These are phyloP conservation scores for Hypoxylon sp. DNA, from an alignment of 2,329 filamentous ascomycete genomes.

Conservation along the genomic window DNA sequence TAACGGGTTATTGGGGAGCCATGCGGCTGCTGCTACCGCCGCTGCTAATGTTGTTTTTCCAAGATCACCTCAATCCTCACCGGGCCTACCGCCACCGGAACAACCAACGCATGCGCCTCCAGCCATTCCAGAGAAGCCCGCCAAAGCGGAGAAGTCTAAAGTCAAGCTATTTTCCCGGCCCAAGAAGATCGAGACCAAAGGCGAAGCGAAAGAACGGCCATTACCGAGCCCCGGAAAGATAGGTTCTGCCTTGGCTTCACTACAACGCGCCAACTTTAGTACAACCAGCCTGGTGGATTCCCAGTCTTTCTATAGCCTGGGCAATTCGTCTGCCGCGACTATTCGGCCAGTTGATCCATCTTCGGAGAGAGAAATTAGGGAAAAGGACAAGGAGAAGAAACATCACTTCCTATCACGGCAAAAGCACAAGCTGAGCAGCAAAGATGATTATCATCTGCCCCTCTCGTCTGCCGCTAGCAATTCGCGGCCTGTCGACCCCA, in stretches of 20 bases:
- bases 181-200: constrained; percentile 80
- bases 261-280: constrained; percentile 78
- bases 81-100: constrained; percentile 58
- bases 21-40: constrained; percentile 76
- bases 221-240: constrained; percentile 81
- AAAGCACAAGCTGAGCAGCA: constrained; percentile 81
- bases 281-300: constrained; percentile 79
- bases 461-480: constrained; percentile 83
- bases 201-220: constrained; percentile 75
- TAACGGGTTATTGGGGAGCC: constrained; percentile 72
- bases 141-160: constrained; percentile 78
- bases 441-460: constrained; percentile 80
- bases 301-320: constrained; percentile 78
- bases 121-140: constrained; percentile 68
- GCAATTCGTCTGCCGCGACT: constrained; percentile 83
- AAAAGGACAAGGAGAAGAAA: constrained; percentile 81
- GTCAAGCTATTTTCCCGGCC: constrained; percentile 86
- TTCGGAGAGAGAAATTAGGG: constrained; percentile 63
- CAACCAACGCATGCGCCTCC: constrained; percentile 55
- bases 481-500: constrained; percentile 81
- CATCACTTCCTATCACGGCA: constrained; percentile 85
- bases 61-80: constrained; percentile 70
- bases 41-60: constrained; percentile 83
- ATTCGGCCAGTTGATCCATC: constrained; percentile 74
- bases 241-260: constrained; percentile 74